Percentiles rank a stretch among this genome's conserved stretches.
phyloP scores from a whole-genome alignment of 192 early-diverging fungal genomes.

The Chytriomyces confervae region DNA sequence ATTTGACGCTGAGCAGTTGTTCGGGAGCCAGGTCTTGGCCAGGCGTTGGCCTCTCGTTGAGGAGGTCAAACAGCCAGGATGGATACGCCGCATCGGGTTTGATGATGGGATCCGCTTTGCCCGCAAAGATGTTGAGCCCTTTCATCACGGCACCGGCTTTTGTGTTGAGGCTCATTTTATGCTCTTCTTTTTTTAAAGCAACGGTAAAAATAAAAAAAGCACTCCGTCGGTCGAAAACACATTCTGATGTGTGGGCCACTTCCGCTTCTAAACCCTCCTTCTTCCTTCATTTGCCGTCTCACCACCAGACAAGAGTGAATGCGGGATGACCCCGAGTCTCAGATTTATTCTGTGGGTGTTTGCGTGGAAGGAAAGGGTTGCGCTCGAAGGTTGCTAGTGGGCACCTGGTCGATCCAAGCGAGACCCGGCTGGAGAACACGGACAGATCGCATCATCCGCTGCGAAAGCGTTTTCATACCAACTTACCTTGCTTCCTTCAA shows the following conservation, averaged over 20 bases:
- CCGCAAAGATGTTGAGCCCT: constrained; percentile 84
- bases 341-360: too few relatives aligned
- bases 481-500: too few relatives aligned
- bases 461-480: too few relatives aligned
- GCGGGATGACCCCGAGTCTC: too few relatives aligned
- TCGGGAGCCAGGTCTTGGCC: constrained; percentile 34
- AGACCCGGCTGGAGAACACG: too few relatives aligned
- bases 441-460: too few relatives aligned
- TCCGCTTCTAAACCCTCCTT: not conserved
- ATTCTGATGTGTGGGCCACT: not conserved
- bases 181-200: not conserved
- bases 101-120: constrained; percentile 83
- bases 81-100: constrained; percentile 86
- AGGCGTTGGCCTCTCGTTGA: constrained; percentile 47
- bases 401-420: too few relatives aligned
- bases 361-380: too few relatives aligned
- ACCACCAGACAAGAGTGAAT: too few relatives aligned
- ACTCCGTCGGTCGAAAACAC: not conserved
- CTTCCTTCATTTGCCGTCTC: not conserved
- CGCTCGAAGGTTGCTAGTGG: too few relatives aligned
- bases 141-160: constrained; percentile 76
- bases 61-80: constrained; percentile 85
- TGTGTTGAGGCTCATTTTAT: constrained; percentile 2
- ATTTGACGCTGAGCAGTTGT: constrained; percentile 40
- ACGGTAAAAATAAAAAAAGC: not conserved